Base-by-base conservation (phyloP, 345 rosid genomes). In the Microthlaspi erraticum region DNA sequence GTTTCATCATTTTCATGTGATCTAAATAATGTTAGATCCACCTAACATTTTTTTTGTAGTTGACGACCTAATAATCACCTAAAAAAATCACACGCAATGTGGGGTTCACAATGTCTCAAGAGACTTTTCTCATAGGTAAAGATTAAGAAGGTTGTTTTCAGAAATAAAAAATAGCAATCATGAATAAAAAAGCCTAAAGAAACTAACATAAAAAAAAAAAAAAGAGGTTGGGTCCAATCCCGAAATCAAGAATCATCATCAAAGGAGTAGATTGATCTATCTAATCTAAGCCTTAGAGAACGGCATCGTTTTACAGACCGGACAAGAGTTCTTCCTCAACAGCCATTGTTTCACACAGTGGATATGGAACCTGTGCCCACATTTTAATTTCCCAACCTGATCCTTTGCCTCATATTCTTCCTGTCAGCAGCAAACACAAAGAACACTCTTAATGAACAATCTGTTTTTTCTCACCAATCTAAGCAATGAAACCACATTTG, bases 281-380 rank as follows among this genome's bases (percentile, higher is more conserved):
- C 69, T 75, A 75, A 36, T 18, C 69, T 75, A 75, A 53, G 74
- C n/a, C 69, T 68, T 17, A 45, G 3, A 43, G 31, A 9, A 60
- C 6, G 92, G 85, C 33, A 79, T 81, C 0, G 78, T 66, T 83
- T 91, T 94, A 70, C 99, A 91, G 42, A 94, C 84, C 0, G 99
- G 97, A 81, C 99, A 94, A 7, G 77, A 29, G 64, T 94, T 94
- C 78, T 94, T 94, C 74, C 75, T 91, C n/a, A 76, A 44, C 5
- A 94, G 90, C 99, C 99, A 94, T 55, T 84, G 96, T 81, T 85
- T 91, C 74, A 89, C 87, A 34, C 99, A 94, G 9, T 80, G 67
- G 13, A 82, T 34, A 84, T 94, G 99, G 66, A 84, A 91, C 36
- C 83, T 79, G 39, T 94, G 99, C 11, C 88, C 96, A 41, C 99